These are phyloP conservation scores for Trametes versicolor DNA, from an alignment of 1,284 basidiomycete genomes.

Conservation along the genomic window DNA sequence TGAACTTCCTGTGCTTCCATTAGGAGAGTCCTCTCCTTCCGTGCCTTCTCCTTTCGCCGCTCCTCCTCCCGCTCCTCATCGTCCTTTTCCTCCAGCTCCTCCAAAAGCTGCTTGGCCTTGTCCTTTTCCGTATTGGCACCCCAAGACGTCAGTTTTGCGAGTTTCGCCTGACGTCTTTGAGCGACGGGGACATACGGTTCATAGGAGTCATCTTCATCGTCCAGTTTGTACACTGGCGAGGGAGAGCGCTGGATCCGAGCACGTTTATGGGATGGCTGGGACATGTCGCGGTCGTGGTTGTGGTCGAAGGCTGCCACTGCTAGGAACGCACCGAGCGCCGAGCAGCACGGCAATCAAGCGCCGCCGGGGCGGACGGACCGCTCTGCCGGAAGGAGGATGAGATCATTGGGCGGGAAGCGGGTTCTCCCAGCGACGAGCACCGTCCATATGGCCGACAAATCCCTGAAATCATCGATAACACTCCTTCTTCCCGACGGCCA, in stretches of 20 bases:
- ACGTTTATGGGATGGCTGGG: constrained; percentile 40
- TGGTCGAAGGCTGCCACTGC: not conserved
- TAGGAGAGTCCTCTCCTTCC: constrained; percentile 86
- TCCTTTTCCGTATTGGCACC: constrained; percentile 66
- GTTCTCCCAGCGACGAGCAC: constrained; percentile 7
- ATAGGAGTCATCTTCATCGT: constrained; percentile 74
- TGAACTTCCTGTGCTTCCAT: constrained; percentile 95
- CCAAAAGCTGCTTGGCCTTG: constrained; percentile 60
- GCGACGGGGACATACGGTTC: constrained; percentile 91
- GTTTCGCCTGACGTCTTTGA: constrained; percentile 83
- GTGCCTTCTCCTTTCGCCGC: constrained; percentile 71
- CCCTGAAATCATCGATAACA: constrained; percentile 22
- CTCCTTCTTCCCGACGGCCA: constrained; percentile 36
- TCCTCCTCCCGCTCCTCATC: constrained; percentile 85
- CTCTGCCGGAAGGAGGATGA: constrained; percentile 9
- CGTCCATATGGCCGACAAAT: constrained; percentile 12
- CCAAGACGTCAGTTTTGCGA: constrained; percentile 76
- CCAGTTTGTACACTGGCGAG: constrained; percentile 70
- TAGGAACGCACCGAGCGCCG: not conserved
- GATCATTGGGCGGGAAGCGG: constrained; percentile 18
- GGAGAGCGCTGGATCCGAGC: constrained; percentile 56
- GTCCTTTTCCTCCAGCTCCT: constrained; percentile 73
- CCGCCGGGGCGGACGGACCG: constrained; percentile 16
- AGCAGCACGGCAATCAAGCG: not conserved
- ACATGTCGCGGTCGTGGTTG: constrained; percentile 25